These are phyloP conservation scores for Pezicula carpinea DNA, from an alignment of 2,329 filamentous ascomycete species.

Conservation along the genomic window DNA sequence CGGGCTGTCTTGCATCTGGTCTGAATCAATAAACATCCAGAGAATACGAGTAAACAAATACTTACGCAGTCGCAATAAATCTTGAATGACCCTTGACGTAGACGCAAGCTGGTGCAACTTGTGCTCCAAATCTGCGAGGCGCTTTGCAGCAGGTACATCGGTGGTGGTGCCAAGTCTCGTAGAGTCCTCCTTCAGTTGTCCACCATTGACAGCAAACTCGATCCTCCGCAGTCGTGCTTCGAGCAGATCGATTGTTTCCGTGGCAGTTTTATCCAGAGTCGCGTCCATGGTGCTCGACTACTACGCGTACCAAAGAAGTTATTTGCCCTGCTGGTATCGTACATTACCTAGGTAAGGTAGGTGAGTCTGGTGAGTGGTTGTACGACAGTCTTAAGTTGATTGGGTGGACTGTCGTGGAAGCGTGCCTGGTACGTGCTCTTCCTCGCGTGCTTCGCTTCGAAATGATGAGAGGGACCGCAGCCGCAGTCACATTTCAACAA, in stretches of 20 bases:
- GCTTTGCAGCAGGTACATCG: slow-evolving; percentile 9
- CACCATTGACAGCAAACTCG: slow-evolving; percentile 23
- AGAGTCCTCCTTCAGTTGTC: slow-evolving; percentile 13
- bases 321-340: too few species aligned
- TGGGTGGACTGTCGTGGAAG: too few species aligned
- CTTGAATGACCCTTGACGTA: slow-evolving; percentile 26
- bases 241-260: slow-evolving; percentile 27
- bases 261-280: slow-evolving; percentile 26
- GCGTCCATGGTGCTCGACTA: slow-evolving; percentile 18
- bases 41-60: neutral
- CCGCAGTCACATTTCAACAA: too few species aligned
- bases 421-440: too few species aligned
- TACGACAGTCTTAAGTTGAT: too few species aligned
- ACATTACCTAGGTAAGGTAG: too few species aligned
- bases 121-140: slow-evolving; percentile 18
- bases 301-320: too few species aligned
- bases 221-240: slow-evolving; percentile 26
- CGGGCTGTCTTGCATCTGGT: slow-evolving; percentile 27
- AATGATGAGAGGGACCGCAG: too few species aligned
- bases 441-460: too few species aligned
- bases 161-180: slow-evolving; percentile 2
- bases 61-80: slow-evolving; percentile 27
- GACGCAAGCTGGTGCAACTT: slow-evolving; percentile 22
- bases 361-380: too few species aligned
- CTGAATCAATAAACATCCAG: slow-evolving; percentile 4